phyloP scores from a whole-genome alignment of 164 flowering plant genomes.

The Stephania yunnanensis region DNA sequence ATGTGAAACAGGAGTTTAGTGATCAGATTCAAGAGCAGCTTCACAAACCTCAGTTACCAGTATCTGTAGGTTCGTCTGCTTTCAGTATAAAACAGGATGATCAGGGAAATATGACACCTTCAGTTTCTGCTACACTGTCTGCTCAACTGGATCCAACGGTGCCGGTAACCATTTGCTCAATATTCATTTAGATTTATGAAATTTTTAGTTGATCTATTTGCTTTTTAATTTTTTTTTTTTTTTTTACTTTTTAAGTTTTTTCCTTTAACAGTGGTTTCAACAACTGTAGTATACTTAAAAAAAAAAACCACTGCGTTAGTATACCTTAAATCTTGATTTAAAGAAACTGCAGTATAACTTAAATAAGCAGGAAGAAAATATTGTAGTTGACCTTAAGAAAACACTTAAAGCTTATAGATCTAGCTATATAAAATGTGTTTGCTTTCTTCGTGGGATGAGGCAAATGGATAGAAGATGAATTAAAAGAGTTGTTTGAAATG shows the following conservation, averaged over 20 bases:
- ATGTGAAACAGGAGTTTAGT: constrained; percentile 56
- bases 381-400: neutral
- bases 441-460: neutral
- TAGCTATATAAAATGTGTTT: neutral
- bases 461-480: no score
- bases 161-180: constrained; percentile 27
- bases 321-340: no score
- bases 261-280: neutral
- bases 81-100: constrained; percentile 33
- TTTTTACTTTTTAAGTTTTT: neutral
- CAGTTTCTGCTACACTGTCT: constrained; percentile 36
- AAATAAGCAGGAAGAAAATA: neutral
- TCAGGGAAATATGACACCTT: constrained; percentile 34
- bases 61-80: constrained; percentile 34
- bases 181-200: neutral
- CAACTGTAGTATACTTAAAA: neutral
- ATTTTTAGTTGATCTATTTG: neutral
- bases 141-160: constrained; percentile 31
- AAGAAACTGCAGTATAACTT: neutral
- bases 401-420: neutral
- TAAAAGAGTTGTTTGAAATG: no score
- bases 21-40: constrained; percentile 63
- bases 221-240: neutral
- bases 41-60: constrained; percentile 37
- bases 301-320: no score